These are phyloP conservation scores for Helicocarpus griseus DNA, from an alignment of 2,329 filamentous ascomycete species.

Conservation along the genomic window DNA sequence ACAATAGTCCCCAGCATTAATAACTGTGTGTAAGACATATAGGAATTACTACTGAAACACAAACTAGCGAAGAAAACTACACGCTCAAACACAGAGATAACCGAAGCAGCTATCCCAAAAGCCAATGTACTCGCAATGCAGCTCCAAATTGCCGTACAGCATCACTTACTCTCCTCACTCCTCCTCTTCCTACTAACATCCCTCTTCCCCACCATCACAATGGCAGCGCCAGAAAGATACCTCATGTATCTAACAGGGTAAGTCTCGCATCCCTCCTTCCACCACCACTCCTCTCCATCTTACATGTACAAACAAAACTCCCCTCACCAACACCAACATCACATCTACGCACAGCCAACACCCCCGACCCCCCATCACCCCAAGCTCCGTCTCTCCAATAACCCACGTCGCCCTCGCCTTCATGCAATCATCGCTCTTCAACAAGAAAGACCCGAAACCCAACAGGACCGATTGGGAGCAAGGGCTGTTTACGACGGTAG, in stretches of 20 bases:
- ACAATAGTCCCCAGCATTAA: too few relatives aligned
- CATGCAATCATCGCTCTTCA: conserved; percentile 46
- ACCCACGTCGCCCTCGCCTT: conserved; percentile 52
- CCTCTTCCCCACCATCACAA: not conserved
- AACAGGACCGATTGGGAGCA: conserved; percentile 25
- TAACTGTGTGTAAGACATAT: too few relatives aligned
- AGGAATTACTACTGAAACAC: too few relatives aligned
- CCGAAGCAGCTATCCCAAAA: too few relatives aligned
- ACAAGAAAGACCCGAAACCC: conserved; percentile 24
- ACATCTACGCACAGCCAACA: conserved; percentile 19
- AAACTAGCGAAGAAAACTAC: too few relatives aligned
- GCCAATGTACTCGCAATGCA: too few relatives aligned
- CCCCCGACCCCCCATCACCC: not conserved
- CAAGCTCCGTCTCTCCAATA: conserved; percentile 22
- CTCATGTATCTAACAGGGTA: conserved; percentile 18
- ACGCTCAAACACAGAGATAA: too few relatives aligned
- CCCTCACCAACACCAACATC: conserved; percentile 1
- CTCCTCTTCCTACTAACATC: not conserved
- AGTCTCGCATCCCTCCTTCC: not conserved
- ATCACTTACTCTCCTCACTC: not conserved
- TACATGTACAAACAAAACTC: too few relatives aligned
- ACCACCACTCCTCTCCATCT: not conserved
- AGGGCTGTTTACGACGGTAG: conserved; percentile 46
- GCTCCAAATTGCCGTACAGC: too few relatives aligned
- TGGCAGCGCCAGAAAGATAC: conserved; percentile 6